Conservation (phyloP, 176 grass and related monocot species). For the Rhipidocladum racemiflorum region DNA sequence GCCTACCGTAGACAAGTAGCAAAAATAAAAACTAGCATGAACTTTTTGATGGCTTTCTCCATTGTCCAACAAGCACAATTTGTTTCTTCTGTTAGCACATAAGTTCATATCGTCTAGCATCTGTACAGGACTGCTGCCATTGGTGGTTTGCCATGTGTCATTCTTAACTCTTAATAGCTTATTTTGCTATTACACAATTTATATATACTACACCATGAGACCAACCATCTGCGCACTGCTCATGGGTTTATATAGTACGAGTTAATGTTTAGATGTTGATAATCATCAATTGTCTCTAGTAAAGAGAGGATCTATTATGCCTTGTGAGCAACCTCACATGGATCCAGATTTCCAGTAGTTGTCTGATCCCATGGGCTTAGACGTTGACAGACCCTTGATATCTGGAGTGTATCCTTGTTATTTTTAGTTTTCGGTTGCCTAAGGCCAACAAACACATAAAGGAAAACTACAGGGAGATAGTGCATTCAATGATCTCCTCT, state of each 20-base stretch:
- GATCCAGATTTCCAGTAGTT: background rate
- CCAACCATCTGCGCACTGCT: background rate
- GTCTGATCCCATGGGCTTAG: background rate
- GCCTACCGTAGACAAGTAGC: background rate
- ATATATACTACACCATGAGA: background rate
- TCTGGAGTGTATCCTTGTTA: background rate
- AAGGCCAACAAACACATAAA: background rate
- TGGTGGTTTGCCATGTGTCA: background rate
- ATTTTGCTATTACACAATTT: background rate
- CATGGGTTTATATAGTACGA: background rate
- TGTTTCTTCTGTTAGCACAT: background rate
- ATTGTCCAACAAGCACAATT: background rate
- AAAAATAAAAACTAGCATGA: background rate
- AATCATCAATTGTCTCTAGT: background rate
- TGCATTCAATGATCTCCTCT: background rate
- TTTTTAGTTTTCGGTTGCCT: background rate
- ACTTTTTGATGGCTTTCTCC: background rate
- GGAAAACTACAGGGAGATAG: background rate
- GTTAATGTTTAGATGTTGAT: background rate
- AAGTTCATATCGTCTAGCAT: background rate
- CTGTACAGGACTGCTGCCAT: background rate
- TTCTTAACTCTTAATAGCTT: background rate
- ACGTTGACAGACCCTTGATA: background rate
- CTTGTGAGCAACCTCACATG: background rate
- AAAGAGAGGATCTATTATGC: background rate